Evolutionary conservation across 2,329 filamentous ascomycete species (phyloP), one percentile per base, ranked within the genome.

Genomic region (Colletotrichum lini): DNA sequence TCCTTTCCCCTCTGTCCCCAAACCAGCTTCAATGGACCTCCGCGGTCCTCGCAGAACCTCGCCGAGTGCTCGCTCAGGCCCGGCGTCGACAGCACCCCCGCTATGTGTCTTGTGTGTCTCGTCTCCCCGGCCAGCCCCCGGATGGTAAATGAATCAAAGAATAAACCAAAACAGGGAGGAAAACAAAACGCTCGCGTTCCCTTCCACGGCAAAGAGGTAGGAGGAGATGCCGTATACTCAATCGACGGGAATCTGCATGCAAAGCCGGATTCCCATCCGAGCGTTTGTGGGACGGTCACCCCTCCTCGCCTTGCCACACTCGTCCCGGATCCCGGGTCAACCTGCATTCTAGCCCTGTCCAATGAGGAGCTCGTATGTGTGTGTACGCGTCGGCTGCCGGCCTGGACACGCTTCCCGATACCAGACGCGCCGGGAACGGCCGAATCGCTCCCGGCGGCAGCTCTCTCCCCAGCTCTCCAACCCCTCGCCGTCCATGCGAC

Each of bases 341-440:
- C 35, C n/a, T 40, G 45, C 59, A 62, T 62, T 62, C 59, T 47
- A 62, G n/a, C n/a, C 10, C 38, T 38, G 38, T 42, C 54, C 54
- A 57, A 57, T 57, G 35, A 57, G 12, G n/a, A 57, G 42, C 38
- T 23, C 26, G 49, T 38, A 38, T 38, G 8, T 38, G 8, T 38
- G 35, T 38, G 35, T 38, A 9, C 35, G 35, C 12, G 4, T 26
- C 3, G 16, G 49, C 12, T 52, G 49, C 49, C 49, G 49, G 49
- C 49, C 49, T 59, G 21, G 40, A 18, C 23, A n/a, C n/a, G 13
- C 15, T 35, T 42, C 58, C 58, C 30, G 58, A 40, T 49, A 38
- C 44, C 45, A 38, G 21, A 40, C 30, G 59, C 35, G 30, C 59
- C 59, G 59, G 59, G 45, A 52, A 62, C 59, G 45, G 59, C 45